Base-by-base conservation (phyloP, 2,329 filamentous ascomycete species). In the Arthrinium puccinioides region DNA sequence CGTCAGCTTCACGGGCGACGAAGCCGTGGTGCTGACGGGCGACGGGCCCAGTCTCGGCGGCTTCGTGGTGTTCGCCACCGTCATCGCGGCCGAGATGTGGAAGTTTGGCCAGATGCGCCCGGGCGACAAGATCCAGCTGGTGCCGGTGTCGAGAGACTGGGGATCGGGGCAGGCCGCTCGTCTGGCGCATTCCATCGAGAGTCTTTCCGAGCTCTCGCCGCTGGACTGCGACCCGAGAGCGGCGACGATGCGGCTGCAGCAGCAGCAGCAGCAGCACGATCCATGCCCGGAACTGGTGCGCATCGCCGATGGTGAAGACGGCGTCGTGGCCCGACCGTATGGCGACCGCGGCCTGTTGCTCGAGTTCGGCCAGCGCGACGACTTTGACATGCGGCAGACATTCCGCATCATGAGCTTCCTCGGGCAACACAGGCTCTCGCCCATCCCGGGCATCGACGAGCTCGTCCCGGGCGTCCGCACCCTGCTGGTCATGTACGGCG, bases 11-110 rank as follows among this genome's bases (percentile, higher is more conserved):
- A 66, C 62, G 0, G 64, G 63, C 0, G 63, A 67, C 21, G 59
- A 62, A 21, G 55, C 60, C 3, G 60, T 66, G 2, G 52, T 67
- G 3, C 45, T 67, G 6, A 49, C 57, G 0, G 54, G 52, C 6
- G 64, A 68, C 41, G 62, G 61, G 0, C 64, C 64, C 0, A 62
- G 60, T 23, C 54, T 67, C 0, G 63, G 63, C 13, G 63, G 63
- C 0, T 65, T 67, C 16, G 51, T 66, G 3, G 59, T 61, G 1
- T 59, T 61, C 19, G 61, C 55, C 15, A 56, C 60, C 0, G 53
- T 67, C 5, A 54, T 55, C 5, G 54, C 55, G 10, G 57, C 57
- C 1, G 62, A 66, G 21, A 47, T 66, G 46, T 67, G 61, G 61
- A 65, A 64, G 44, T 42, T 67, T 18, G 64, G 63, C 9, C 63